phyloP scores from a whole-genome alignment of 2,329 filamentous ascomycete genomes.

The Pseudocercospora fijiensis region DNA sequence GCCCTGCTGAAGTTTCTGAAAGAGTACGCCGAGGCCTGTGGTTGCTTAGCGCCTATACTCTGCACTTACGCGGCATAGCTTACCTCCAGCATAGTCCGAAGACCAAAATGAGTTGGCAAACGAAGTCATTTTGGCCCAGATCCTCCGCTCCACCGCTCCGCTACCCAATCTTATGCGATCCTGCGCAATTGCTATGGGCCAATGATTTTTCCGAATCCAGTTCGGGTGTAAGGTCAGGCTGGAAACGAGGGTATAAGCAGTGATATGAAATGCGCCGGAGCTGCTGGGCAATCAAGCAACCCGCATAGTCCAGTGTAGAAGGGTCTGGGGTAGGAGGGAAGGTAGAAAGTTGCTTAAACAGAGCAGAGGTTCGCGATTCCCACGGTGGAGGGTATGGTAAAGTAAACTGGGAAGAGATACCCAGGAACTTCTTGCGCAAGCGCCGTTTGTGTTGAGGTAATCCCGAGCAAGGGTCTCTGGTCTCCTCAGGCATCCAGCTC shows the following conservation, averaged over 20 bases:
- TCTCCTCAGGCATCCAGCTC: background rate
- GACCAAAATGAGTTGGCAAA: constrained; percentile 99
- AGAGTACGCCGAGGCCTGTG: constrained; percentile 79
- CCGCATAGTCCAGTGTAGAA: background rate
- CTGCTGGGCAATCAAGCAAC: background rate
- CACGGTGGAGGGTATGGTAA: background rate
- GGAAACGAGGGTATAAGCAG: constrained; percentile 3
- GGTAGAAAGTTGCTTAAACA: background rate
- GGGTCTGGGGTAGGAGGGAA: background rate
- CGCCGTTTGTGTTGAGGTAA: constrained; percentile 2
- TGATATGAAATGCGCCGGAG: constrained; percentile 5
- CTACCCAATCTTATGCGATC: constrained; percentile 12
- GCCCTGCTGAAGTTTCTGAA: constrained; percentile 94
- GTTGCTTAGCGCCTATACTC: constrained; percentile 14
- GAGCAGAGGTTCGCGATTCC: background rate
- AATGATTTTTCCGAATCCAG: background rate
- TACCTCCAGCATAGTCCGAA: constrained; percentile 90
- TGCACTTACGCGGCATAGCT: constrained; percentile 30
- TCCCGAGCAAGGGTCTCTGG: constrained; percentile 2
- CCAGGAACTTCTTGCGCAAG: constrained; percentile 9
- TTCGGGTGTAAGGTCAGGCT: constrained; percentile 5
- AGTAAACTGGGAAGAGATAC: constrained; percentile 1
- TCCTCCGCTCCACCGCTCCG: constrained; percentile 5
- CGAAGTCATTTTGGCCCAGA: constrained; percentile 63
- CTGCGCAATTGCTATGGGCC: constrained; percentile 8